Evolutionary conservation across 116 monocot species (phyloP), one percentile per base, ranked within the genome.

Genomic region (Phalaenopsis hybrid): DNA sequence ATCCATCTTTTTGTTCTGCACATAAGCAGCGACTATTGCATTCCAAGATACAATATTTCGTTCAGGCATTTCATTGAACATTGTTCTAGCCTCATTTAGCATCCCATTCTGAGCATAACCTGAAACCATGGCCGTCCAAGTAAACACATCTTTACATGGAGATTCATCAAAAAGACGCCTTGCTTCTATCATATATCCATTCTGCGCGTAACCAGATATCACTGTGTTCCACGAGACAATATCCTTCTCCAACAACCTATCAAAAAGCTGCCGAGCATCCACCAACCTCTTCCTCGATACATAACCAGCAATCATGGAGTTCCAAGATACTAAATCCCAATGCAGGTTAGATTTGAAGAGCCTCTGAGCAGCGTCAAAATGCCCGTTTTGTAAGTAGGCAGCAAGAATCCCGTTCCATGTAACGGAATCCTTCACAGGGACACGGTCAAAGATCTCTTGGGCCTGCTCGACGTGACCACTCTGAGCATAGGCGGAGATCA

Each of bases 71-170:
- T 74, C 52, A 51, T 91, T 90, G 45, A 96, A 96, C 67, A 88
- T 75, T 74, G 44, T 67, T 44, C 90, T 90, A 0, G 90, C 96
- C 65, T 91, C 91, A 4, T 86, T 89, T 18, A 93, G 43, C 88
- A 86, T 82, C 49, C 90, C 88, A 77, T 96, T 93, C 78, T 90
- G 90, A 2, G 93, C 86, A 75, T 93, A 96, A 6, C 90, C 91
- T 21, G 96, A 96, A 43, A 96, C 87, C 90, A 96, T 89, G 0
- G 92, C 91, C 0, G 93, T 96, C 96, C 96, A 96, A n/a, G 93
- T 89, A 80, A 90, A 93, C 18, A 96, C 93, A 82, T 96, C 93
- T 79, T 49, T 82, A 9, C 15, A 52, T 0, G 90, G 86, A 0
- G 90, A 21, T 5, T 28, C 77, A 31, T 89, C 90, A 74, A 93